Evolutionary conservation across 768 basidiomycete species (phyloP), one percentile per base, ranked within the genome.

Genomic region (Tricholoma sp.): DNA sequence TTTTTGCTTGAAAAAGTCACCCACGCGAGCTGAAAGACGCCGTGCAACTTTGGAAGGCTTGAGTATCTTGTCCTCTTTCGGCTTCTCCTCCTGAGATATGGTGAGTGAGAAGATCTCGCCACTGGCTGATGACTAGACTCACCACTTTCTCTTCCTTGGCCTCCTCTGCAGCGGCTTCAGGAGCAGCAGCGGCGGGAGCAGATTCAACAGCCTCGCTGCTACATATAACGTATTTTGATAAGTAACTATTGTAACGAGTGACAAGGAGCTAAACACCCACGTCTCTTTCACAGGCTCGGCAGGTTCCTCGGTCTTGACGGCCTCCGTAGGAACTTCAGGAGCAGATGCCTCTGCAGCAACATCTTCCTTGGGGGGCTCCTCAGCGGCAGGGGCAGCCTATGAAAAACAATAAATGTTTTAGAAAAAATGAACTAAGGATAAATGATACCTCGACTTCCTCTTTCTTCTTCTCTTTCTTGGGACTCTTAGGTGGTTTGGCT

Each of bases 381-480:
- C 79, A 57, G 75, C 58, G 52, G 75, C 76, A 58, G 76, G 63
- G 51, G 74, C 72, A 54, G 73, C 67, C 71, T 74, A 60, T 39
- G 46, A 34, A 8, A 43, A 31, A 5, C 41, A 57, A 29, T 60
- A 45, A 29, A 39, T 47, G 7, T 46, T 22, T 54, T 21, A 22
- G 21, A 18, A 35, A 16, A 50, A 24, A n/a, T n/a, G n/a, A 0
- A 56, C 35, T 0, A 55, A 39, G 45, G 49, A 56, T 46, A 43
- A n/a, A 67, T 72, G 55, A n/a, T 57, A 82, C 84, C 76, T 83
- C 83, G 11, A 71, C 69, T 67, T 86, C 85, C 63, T 87, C 84
- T 76, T 88, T 87, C 79, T 88, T 89, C 78, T 89, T 88, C 70
- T 86, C 83, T 75, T 88, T 88, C 80, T 88, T 89, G 34, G 86